phyloP scores from a whole-genome alignment of 75 land plant species.

The Picea glauca region DNA sequence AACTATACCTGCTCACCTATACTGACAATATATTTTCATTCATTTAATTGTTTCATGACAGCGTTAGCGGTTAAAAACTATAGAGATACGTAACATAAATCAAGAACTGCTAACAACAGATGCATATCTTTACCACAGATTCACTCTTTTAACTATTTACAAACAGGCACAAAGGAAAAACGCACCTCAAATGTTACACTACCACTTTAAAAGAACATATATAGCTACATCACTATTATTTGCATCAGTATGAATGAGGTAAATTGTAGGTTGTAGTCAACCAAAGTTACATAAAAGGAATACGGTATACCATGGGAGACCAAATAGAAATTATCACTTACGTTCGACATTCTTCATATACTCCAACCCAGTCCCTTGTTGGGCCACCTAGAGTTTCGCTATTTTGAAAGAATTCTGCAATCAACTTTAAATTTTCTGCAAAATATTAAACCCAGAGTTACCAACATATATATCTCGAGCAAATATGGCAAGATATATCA shows the following conservation, averaged over 20 bases:
- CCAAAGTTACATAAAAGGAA: neutral
- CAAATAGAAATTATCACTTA: conserved; percentile 31
- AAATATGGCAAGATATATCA: neutral
- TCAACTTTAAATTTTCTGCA: conserved; percentile 84
- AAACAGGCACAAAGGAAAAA: neutral
- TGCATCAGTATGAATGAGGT: neutral
- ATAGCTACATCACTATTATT: neutral
- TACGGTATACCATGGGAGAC: neutral
- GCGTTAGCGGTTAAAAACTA: too few relatives aligned
- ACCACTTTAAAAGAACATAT: neutral
- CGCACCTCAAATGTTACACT: neutral
- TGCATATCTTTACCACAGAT: neutral
- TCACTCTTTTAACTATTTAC: neutral
- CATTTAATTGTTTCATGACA: too few relatives aligned
- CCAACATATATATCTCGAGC: too few relatives aligned
- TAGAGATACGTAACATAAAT: too few relatives aligned
- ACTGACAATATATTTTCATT: too few relatives aligned
- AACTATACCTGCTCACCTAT: too few relatives aligned
- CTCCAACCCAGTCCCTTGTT: conserved; percentile 89
- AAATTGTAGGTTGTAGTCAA: neutral
- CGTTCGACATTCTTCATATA: conserved; percentile 97
- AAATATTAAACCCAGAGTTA: conserved; percentile 10
- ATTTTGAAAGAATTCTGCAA: conserved; percentile 95
- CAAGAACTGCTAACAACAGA: too few relatives aligned
- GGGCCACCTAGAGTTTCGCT: conserved; percentile 90